Conservation (phyloP, 1,139 yeast species). For the Pneumocystis carinii region DNA sequence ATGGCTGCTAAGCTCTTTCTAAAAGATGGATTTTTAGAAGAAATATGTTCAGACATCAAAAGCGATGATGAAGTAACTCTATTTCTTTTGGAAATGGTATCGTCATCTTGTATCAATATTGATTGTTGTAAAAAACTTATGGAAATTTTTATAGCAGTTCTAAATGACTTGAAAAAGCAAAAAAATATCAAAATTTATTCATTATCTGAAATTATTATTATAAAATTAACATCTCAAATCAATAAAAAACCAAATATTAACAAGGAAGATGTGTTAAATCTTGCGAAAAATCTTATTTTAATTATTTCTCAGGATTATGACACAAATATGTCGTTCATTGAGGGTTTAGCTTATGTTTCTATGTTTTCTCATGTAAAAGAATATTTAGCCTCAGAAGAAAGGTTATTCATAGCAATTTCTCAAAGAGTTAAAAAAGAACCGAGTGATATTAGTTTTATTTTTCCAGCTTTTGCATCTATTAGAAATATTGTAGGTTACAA, state of each 20-base stretch:
- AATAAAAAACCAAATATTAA: not conserved
- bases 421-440: not conserved
- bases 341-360: conserved; percentile 1
- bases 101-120: not conserved
- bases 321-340: not conserved
- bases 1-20: not conserved
- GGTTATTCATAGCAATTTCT: not conserved
- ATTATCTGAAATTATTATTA: not conserved
- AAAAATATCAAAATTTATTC: not conserved
- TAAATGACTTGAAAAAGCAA: not conserved
- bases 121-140: not conserved
- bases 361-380: not conserved
- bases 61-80: not conserved
- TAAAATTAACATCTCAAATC: not conserved
- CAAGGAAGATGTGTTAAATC: not conserved
- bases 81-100: not conserved
- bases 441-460: not conserved
- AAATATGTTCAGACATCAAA: not conserved
- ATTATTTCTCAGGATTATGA: not conserved
- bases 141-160: not conserved
- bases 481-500: not conserved
- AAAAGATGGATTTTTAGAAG: not conserved
- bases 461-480: not conserved
- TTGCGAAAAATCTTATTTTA: not conserved
- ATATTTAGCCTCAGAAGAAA: not conserved